Percentiles rank a stretch among this genome's conserved stretches.
phyloP scores from a whole-genome alignment of 305 asterid genomes.

The Fraxinus platypoda region DNA sequence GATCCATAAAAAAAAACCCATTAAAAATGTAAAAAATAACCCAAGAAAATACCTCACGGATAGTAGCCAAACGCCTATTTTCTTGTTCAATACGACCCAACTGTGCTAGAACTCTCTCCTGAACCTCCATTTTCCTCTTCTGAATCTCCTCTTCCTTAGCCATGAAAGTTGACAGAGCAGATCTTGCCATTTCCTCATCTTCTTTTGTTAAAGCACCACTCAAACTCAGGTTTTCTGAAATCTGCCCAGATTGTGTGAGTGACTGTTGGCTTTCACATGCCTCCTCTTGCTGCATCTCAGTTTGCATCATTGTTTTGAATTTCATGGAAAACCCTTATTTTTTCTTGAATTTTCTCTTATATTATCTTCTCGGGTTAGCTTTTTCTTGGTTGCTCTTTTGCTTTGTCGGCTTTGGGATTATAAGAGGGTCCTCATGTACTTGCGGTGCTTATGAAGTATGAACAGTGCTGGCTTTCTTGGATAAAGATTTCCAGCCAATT shows the following conservation, averaged over 20 bases:
- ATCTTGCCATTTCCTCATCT: conserved; percentile 87
- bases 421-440: not conserved
- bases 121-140: conserved; percentile 86
- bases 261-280: conserved; percentile 53
- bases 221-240: conserved; percentile 67
- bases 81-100: conserved; percentile 93
- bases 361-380: conserved; percentile 17
- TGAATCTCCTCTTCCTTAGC: conserved; percentile 97
- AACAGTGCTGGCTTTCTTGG: not conserved
- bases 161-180: conserved; percentile 78
- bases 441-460: not conserved
- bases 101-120: conserved; percentile 85
- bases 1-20: not conserved
- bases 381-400: conserved; percentile 29
- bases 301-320: conserved; percentile 40
- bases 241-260: conserved; percentile 51
- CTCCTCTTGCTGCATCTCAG: conserved; percentile 29
- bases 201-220: conserved; percentile 53
- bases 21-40: not conserved
- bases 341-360: conserved; percentile 33
- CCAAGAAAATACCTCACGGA: conserved; percentile 64
- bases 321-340: conserved; percentile 30
- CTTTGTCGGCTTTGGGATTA: conserved; percentile 35
- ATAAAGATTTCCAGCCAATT: not conserved
- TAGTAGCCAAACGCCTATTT: conserved; percentile 75